Conservation (phyloP, 2,329 filamentous ascomycete genomes). For the Neonectria punicea region DNA sequence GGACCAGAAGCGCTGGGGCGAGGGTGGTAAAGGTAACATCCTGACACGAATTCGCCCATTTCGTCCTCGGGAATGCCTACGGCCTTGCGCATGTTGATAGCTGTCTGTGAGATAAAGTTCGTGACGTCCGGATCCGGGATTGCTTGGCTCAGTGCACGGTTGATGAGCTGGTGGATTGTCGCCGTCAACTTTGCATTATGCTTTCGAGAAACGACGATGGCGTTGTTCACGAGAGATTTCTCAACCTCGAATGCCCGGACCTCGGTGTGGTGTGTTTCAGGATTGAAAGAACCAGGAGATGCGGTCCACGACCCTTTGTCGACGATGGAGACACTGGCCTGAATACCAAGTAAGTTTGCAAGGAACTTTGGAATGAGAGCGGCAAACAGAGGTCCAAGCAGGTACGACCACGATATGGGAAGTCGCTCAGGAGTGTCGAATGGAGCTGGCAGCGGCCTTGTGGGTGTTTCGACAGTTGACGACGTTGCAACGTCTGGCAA, state of each 20-base stretch:
- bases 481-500: background rate
- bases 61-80: slow-evolving; percentile 33
- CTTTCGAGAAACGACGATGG: slow-evolving; percentile 18
- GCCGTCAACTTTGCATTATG: slow-evolving; percentile 38
- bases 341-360: slow-evolving; percentile 27
- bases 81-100: slow-evolving; percentile 38
- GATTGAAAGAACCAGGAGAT: slow-evolving; percentile 26
- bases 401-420: slow-evolving; percentile 38
- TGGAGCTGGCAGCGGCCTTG: slow-evolving; percentile 22
- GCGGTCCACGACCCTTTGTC: slow-evolving; percentile 37
- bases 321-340: slow-evolving; percentile 19
- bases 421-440: slow-evolving; percentile 40
- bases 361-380: slow-evolving; percentile 32
- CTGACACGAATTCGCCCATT: slow-evolving; percentile 32
- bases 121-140: slow-evolving; percentile 31
- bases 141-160: slow-evolving; percentile 34
- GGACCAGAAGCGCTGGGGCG: slow-evolving; percentile 15
- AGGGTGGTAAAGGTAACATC: slow-evolving; percentile 23
- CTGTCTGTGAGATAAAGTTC: slow-evolving; percentile 38
- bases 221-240: slow-evolving; percentile 18
- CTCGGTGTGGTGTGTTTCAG: slow-evolving; percentile 24
- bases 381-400: slow-evolving; percentile 32
- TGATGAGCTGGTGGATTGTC: slow-evolving; percentile 33
- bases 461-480: slow-evolving; percentile 9
- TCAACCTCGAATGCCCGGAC: slow-evolving; percentile 31